These are phyloP conservation scores for Rhododendron ovatum DNA, from an alignment of 148 eudicot species.

Conservation along the genomic window DNA sequence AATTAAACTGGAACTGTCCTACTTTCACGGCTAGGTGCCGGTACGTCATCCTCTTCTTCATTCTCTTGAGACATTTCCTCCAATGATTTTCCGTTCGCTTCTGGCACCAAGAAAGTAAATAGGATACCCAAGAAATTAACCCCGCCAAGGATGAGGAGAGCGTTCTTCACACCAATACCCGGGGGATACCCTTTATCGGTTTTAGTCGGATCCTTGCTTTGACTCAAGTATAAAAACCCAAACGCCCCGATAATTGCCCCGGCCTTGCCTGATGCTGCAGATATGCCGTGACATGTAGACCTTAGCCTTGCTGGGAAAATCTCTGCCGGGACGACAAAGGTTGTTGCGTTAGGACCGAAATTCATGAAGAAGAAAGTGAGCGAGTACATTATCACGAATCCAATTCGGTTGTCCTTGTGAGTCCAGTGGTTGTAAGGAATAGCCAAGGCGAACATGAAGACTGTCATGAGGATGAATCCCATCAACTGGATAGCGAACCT, in stretches of 20 bases:
- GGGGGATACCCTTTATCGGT: constrained; percentile 49
- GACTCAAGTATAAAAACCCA: constrained; percentile 58
- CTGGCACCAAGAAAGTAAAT: constrained; percentile 57
- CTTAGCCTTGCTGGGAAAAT: constrained; percentile 66
- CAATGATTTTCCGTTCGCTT: constrained; percentile 56
- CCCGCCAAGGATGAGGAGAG: constrained; percentile 36
- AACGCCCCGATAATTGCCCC: constrained; percentile 63
- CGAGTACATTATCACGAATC: constrained; percentile 56
- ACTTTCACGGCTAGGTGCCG: background rate
- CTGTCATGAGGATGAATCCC: constrained; percentile 59
- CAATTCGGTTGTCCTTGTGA: constrained; percentile 38
- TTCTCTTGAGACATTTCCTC: constrained; percentile 60
- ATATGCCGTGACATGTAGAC: constrained; percentile 66
- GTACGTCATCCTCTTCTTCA: background rate
- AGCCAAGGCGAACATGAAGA: constrained; percentile 55
- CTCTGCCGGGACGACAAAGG: constrained; percentile 70
- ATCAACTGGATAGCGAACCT: constrained; percentile 49
- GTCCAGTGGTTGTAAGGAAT: constrained; percentile 55
- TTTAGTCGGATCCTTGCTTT: constrained; percentile 32
- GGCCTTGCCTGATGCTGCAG: constrained; percentile 59
- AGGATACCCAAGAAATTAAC: constrained; percentile 34
- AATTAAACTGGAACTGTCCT: background rate
- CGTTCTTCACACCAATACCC: constrained; percentile 51
- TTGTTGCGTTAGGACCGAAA: constrained; percentile 66
- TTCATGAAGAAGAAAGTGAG: constrained; percentile 61